phyloP scores from a whole-genome alignment of 495 filamentous ascomycete species.

The Jackrogersella minutella region DNA sequence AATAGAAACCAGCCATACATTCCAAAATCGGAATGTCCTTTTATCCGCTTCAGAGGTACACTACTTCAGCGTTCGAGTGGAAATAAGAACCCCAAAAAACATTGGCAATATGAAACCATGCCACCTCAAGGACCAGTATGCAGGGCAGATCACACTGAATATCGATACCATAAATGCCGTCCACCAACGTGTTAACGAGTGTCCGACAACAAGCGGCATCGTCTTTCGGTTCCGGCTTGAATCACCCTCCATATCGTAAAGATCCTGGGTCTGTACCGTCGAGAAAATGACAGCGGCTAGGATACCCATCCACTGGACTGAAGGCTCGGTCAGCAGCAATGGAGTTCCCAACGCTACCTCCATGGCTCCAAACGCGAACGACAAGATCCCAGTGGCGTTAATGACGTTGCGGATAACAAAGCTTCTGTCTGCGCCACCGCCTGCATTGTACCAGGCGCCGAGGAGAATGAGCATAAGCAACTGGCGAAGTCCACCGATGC shows the following conservation, averaged over 20 bases:
- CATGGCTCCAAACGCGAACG: conserved; percentile 6
- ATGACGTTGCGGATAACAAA: conserved; percentile 2
- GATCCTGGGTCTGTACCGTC: conserved; percentile 61
- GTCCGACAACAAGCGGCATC: conserved; percentile 53
- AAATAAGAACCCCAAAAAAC: neutral
- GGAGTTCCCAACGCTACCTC: neutral
- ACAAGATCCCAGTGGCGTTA: neutral
- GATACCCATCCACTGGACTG: conserved; percentile 9
- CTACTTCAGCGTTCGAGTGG: neutral
- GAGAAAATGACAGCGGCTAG: conserved; percentile 43
- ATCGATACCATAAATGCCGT: conserved; percentile 46
- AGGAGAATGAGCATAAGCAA: neutral
- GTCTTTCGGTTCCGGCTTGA: conserved; percentile 49
- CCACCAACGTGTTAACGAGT: conserved; percentile 49
- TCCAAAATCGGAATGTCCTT: conserved; percentile 2
- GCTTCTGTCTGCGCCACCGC: conserved; percentile 1
- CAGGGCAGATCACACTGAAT: conserved; percentile 52
- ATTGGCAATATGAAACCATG: neutral
- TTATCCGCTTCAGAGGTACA: conserved; percentile 1
- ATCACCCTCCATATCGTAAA: conserved; percentile 60
- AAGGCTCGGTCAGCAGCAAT: conserved; percentile 16
- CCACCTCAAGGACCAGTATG: conserved; percentile 47
- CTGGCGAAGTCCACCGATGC: conserved; percentile 26
- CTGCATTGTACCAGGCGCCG: conserved; percentile 3
- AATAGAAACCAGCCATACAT: neutral